Evolutionary conservation across 768 basidiomycete genomes (phyloP), one percentile per base, ranked within the genome.

Genomic region (Trametes coccinea): DNA sequence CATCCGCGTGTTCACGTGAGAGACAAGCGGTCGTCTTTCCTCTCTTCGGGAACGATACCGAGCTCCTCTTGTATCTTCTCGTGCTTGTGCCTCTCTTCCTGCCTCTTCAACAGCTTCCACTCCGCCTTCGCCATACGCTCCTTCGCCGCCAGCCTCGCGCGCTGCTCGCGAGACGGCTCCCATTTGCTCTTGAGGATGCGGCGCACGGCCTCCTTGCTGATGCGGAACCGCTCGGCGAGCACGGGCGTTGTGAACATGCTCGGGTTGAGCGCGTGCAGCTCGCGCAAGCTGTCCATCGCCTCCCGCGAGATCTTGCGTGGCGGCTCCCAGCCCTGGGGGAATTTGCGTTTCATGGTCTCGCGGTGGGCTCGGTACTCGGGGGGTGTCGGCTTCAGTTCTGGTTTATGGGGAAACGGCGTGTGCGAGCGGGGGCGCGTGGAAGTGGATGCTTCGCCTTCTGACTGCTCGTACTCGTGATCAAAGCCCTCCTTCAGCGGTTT

Each of bases 201-300:
- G 44, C 78, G 68, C 43, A 84, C 80, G 2, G 82, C 82, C 71
- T 86, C 84, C 30, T 78, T 73, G 52, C 78, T 80, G 58, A 85
- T 76, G 51, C 73, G 75, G 70, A 85, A 86, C 64, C 74, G 74
- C 44, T 78, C 67, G 5, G 81, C 76, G 5, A 86, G 76, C 2
- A 73, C 67, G 6, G 75, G 74, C 9, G 78, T 78, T 14, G 74
- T 72, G 70, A 77, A 83, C 43, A 59, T 71, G 6, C 69, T 72
- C 0, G 83, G 81, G 60, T 85, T 78, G 48, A 74, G 62, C 8
- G 65, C 56, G 59, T 83, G 78, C 47, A 85, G 68, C 11, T 73
- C 67, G 11, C 79, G 77, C 37, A 86, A 58, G 30, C 78, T 77
- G 43, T 78, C 78, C 83, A 86, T 84, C 4, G 82, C 82, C 11